phyloP scores from a whole-genome alignment of 176 grass and related monocot species.

The Carex pumila region DNA sequence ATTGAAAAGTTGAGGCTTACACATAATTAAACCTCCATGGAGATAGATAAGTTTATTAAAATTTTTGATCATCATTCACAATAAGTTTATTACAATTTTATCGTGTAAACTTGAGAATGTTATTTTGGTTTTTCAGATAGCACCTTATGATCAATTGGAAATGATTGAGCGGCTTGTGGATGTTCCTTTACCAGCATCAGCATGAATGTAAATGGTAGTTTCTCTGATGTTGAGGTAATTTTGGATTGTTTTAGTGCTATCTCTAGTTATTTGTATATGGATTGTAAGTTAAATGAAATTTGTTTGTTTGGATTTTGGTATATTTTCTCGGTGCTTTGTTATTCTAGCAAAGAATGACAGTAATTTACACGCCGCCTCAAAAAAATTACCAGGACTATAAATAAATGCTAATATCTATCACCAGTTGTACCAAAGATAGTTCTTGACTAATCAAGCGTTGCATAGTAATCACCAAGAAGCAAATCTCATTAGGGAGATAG shows the following conservation, averaged over 20 bases:
- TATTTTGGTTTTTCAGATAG: conserved; percentile 61
- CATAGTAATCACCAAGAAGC: no score
- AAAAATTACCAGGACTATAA: not conserved
- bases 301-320: not conserved
- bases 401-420: not conserved
- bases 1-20: not conserved
- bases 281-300: not conserved
- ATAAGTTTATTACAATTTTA: not conserved
- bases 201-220: not conserved
- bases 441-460: no score
- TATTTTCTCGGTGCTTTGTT: not conserved
- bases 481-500: no score
- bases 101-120: conserved; percentile 12
- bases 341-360: not conserved
- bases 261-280: not conserved
- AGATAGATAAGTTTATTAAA: not conserved
- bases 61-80: not conserved
- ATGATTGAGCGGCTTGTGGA: conserved; percentile 78
- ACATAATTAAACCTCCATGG: not conserved
- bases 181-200: conserved; percentile 28
- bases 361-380: not conserved
- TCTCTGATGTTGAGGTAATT: not conserved
- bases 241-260: not conserved
- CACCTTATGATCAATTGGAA: conserved; percentile 97
- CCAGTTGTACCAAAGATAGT: no score